Evolutionary conservation across 2,329 filamentous ascomycete species (phyloP).

Genomic region (Aureobasidium sp.): DNA sequence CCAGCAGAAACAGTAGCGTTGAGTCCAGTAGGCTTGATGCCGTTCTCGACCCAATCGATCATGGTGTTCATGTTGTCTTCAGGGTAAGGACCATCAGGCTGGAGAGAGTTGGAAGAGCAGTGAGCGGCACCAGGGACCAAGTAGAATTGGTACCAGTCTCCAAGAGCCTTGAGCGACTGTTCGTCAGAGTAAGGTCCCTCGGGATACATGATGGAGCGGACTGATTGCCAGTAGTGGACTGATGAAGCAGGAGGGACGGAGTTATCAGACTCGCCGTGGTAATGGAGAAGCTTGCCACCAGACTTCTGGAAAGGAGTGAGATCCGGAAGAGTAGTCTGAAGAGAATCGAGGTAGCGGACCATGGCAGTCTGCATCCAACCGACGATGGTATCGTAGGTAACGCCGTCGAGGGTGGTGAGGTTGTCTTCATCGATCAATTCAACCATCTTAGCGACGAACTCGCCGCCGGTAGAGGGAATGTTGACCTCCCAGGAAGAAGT

Average conservation of each 20-base stretch:
- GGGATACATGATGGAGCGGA: slow-evolving; percentile 41
- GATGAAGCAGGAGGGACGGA: slow-evolving; percentile 46
- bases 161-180: slow-evolving; percentile 25
- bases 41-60: slow-evolving; percentile 47
- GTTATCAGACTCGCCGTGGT: slow-evolving; percentile 49
- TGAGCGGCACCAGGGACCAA: slow-evolving; percentile 46
- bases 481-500: slow-evolving; percentile 26
- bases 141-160: slow-evolving; percentile 48
- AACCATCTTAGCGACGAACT: slow-evolving; percentile 36
- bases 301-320: slow-evolving; percentile 40
- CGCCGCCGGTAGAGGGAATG: slow-evolving; percentile 27
- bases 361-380: slow-evolving; percentile 45
- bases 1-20: slow-evolving; percentile 29
- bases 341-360: slow-evolving; percentile 40
- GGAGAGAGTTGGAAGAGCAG: slow-evolving; percentile 37
- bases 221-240: slow-evolving; percentile 47
- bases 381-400: slow-evolving; percentile 50
- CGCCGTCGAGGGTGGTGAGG: slow-evolving; percentile 34
- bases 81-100: slow-evolving; percentile 28
- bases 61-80: slow-evolving; percentile 38
- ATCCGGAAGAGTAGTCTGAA: slow-evolving; percentile 48
- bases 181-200: not conserved
- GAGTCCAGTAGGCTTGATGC: slow-evolving; percentile 34
- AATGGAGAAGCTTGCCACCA: slow-evolving; percentile 50
- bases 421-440: slow-evolving; percentile 33